Evolutionary conservation across 176 grass and related monocot species (phyloP), one percentile per base, ranked within the genome.

Genomic region (Chrysopogon serrulatus): DNA sequence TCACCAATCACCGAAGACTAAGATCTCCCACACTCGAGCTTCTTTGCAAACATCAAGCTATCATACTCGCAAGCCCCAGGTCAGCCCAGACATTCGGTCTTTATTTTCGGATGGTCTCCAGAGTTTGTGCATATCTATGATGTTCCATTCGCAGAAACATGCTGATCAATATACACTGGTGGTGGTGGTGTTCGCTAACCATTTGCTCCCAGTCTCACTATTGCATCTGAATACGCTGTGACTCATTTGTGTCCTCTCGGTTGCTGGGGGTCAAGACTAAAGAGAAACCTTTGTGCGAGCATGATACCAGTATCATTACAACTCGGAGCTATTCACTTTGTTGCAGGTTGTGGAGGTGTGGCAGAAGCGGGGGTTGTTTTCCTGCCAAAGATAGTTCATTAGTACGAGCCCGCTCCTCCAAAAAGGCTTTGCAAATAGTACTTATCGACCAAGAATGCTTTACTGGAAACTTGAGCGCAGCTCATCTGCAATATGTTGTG

Each of bases 401-500:
- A 72, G 56, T 65, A n/a, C 28, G 2, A 42, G 23, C 19, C 26
- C 43, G 1, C 3, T 44, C 4, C 34, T 41, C 34, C 53, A 39
- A 40, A 9, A 56, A 40, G 16, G 41, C 21, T 80, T 5, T 19
- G 39, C 13, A 27, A 24, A 81, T 53, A 31, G 9, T 71, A 69
- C n/a, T 70, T 63, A 63, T 63, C 5, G 53, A 75, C 69, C 12
- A 86, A 78, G 36, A 80, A 76, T 72, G 69, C 76, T 79, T 92
- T 69, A 98, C 96, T 83, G 79, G 69, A 90, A 78, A 36, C 83
- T 95, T 15, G 77, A 60, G 27, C 23, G 54, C 79, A 98, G 87
- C 33, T 98, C 96, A 27, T 93, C 96, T 66, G 87, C 87, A 65
- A 98, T 98, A 79, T 86, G 78, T 3, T 90, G 85, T 37, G 96